These are phyloP conservation scores for Tritrichomonas foetus DNA, from an alignment of 208 protist genomes.

Conservation along the genomic window DNA sequence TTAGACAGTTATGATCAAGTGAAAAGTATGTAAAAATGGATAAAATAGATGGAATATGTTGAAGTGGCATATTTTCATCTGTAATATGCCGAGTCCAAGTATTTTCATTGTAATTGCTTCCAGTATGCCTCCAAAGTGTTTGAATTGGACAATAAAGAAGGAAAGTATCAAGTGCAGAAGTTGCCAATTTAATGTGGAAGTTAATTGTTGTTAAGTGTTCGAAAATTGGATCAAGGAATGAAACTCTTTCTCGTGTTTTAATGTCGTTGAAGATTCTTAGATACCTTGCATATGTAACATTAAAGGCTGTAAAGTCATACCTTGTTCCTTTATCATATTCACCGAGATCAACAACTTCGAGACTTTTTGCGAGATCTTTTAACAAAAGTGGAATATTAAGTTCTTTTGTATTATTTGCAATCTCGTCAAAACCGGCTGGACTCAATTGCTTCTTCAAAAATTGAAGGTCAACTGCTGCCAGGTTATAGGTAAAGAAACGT, in stretches of 20 bases:
- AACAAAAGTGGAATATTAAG: neutral
- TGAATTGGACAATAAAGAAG: neutral
- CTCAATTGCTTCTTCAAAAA: neutral
- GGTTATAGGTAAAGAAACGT: neutral
- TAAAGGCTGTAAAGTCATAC: neutral
- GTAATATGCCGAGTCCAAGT: neutral
- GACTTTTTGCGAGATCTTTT: neutral
- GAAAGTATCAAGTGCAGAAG: neutral
- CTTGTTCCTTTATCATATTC: neutral
- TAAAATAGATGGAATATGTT: neutral
- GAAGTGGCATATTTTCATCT: neutral
- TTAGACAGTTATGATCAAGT: neutral
- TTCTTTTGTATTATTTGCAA: neutral
- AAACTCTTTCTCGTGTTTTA: neutral
- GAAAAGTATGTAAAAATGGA: slow-evolving; percentile 17
- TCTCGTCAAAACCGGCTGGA: neutral
- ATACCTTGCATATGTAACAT: neutral
- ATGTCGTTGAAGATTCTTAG: neutral
- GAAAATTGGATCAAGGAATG: slow-evolving; percentile 28
- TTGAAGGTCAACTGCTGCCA: neutral
- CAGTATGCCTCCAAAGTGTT: neutral
- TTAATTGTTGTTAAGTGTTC: neutral
- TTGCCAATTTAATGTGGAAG: neutral
- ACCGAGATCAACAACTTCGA: neutral
- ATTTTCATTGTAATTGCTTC: no score